phyloP scores from a whole-genome alignment of 2,329 filamentous ascomycete species.

The Calonectria pauciramosa region DNA sequence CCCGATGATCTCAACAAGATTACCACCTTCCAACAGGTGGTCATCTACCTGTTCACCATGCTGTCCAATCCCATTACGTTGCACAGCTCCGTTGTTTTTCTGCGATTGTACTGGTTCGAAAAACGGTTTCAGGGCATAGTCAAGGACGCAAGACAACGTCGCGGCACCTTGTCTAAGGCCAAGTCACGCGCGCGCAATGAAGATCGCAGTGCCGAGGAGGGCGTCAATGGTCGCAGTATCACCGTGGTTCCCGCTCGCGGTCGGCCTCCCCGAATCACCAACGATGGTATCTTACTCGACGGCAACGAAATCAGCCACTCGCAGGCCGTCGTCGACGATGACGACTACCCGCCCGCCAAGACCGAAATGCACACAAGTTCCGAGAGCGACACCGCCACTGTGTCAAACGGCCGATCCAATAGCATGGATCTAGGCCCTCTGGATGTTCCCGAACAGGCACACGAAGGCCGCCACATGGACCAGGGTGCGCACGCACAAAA shows the following conservation, averaged over 20 bases:
- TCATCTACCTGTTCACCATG: slow-evolving; percentile 80
- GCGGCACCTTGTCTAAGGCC: slow-evolving; percentile 75
- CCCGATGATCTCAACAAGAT: slow-evolving; percentile 78
- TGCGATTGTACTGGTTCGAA: slow-evolving; percentile 98
- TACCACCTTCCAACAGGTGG: slow-evolving; percentile 79
- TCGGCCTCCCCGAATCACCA: slow-evolving; percentile 69
- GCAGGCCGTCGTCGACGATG: slow-evolving; percentile 46
- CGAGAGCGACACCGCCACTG: slow-evolving; percentile 55
- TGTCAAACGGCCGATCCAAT: slow-evolving; percentile 46
- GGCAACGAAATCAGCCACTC: slow-evolving; percentile 40
- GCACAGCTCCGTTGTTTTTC: slow-evolving; percentile 88
- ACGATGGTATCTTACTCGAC: slow-evolving; percentile 70
- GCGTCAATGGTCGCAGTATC: slow-evolving; percentile 76
- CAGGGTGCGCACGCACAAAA: slow-evolving; percentile 28
- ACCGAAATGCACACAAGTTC: slow-evolving; percentile 42
- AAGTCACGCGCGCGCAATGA: slow-evolving; percentile 64
- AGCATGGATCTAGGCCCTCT: slow-evolving; percentile 42
- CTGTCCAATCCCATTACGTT: slow-evolving; percentile 87
- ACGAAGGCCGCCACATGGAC: slow-evolving; percentile 19
- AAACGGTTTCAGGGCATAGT: slow-evolving; percentile 92
- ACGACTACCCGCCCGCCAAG: slow-evolving; percentile 45
- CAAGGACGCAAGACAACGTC: slow-evolving; percentile 76
- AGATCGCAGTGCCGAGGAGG: slow-evolving; percentile 66
- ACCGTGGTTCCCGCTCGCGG: slow-evolving; percentile 73
- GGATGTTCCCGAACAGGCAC: slow-evolving; percentile 35